Evolutionary conservation across 2,329 filamentous ascomycete species (phyloP), one percentile per base, ranked within the genome.

Genomic region (Nemania abortiva): DNA sequence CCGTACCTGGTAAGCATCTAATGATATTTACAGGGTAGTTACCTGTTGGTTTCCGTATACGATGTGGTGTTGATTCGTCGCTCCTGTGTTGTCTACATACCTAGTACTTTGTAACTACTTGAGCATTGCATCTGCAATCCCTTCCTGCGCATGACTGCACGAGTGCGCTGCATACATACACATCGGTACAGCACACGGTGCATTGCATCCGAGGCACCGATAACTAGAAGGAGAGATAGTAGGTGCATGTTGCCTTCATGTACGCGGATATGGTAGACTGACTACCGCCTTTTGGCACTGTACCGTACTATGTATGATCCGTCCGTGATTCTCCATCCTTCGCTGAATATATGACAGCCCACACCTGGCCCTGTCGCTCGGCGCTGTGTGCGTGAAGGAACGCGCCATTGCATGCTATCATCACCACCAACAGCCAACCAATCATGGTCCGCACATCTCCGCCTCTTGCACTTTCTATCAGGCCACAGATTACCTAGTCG

Each of bases 351-450:
- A 18, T 20, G 42, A 47, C 42, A 47, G 42, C 18, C 42, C 42
- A 47, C 42, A 47, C 9, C 15, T 18, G 6, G n/a, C 42, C 42
- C 42, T 45, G 39, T n/a, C 39, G 13, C 39, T 47, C 42, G 4
- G 42, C 42, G n/a, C 42, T 47, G 42, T 47, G 42, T 47, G 15
- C 18, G 42, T 47, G 42, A 47, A 47, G 42, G 42, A 47, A 47
- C 42, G n/a, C 42, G 42, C 42, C 42, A 47, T 47, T 47, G 42
- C 42, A 47, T 47, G 42, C 49, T 52, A 52, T 52, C 49, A 10
- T 29, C 5, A 11, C 13, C 6, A 18, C 49, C 24, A 52, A 29
- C 6, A 52, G 3, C 49, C 15, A 29, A 10, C 49, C 13, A 29
- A 52, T 47, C 42, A 47, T 47, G 18, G 18, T 9, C 42, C 6